Conservation (phyloP, 441 rosid species). For the Croton laevigatus region DNA sequence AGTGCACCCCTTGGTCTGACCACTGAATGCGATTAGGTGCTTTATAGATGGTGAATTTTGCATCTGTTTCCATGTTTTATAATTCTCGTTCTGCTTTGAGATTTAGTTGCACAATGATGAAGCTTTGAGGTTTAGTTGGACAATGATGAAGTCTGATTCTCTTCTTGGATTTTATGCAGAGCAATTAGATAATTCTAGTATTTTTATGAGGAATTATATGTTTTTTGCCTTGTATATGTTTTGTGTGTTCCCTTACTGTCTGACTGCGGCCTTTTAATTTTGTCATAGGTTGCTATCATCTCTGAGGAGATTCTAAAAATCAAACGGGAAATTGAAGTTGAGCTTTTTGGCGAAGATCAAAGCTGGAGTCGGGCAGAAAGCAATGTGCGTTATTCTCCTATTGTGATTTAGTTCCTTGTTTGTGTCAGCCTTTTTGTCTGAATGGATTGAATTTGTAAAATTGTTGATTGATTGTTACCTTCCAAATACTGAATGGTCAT, state of each 20-base stretch:
- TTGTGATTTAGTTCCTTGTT: conserved; percentile 1
- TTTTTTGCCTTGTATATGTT: background rate
- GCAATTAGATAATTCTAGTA: background rate
- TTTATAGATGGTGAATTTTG: background rate
- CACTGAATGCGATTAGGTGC: too few relatives aligned
- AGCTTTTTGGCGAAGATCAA: conserved; percentile 76
- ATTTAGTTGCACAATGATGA: too few relatives aligned
- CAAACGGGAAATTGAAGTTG: conserved; percentile 63
- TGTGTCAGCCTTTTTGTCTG: background rate
- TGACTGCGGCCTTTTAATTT: conserved; percentile 12
- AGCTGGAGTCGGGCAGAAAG: conserved; percentile 68
- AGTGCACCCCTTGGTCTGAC: too few relatives aligned
- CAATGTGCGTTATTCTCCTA: conserved; percentile 44
- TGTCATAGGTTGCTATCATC: conserved; percentile 48
- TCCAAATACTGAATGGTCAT: background rate
- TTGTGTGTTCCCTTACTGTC: background rate
- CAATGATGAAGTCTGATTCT: background rate
- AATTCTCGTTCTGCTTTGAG: too few relatives aligned
- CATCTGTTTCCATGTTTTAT: too few relatives aligned
- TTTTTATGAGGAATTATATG: background rate
- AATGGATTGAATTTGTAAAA: background rate
- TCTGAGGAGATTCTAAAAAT: conserved; percentile 71
- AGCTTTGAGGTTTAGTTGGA: background rate
- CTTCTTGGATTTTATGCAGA: background rate
- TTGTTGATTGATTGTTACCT: background rate